A percentile compares a stretch with the other conserved stretches of the same genome.
Evolutionary conservation across 306 rosid genomes (phyloP).

Genomic region (Inga oerstediana): DNA sequence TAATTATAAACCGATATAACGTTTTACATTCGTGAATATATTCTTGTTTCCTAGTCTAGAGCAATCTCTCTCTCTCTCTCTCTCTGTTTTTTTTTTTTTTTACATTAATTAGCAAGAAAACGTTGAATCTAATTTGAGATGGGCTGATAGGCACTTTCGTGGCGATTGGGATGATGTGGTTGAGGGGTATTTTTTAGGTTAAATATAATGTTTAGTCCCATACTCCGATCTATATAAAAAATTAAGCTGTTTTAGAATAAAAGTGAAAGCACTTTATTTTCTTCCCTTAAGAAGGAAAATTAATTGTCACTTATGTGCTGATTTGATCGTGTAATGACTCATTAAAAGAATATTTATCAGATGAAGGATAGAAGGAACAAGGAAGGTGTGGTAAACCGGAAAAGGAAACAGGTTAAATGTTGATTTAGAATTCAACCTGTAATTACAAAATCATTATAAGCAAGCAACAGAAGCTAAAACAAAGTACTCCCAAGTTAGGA

Average conservation of each 20-base stretch:
- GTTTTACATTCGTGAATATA: neutral
- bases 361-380: too few species aligned
- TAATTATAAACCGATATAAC: neutral
- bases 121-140: neutral
- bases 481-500: neutral
- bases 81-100: too few species aligned
- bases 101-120: neutral
- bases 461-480: neutral
- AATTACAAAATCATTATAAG: neutral
- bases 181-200: too few species aligned
- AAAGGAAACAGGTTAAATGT: neutral
- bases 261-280: neutral
- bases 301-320: neutral
- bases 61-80: too few species aligned
- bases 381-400: neutral
- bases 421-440: neutral
- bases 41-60: neutral
- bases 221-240: neutral
- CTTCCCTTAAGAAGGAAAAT: neutral
- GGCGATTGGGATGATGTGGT: neutral
- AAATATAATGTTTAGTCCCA: neutral
- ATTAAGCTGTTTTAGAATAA: neutral
- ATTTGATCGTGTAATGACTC: neutral
- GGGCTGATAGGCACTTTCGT: neutral
- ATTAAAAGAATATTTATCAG: neutral